These are phyloP conservation scores for Penicilliopsis zonata DNA, from an alignment of 495 filamentous ascomycete species.

Conservation along the genomic window DNA sequence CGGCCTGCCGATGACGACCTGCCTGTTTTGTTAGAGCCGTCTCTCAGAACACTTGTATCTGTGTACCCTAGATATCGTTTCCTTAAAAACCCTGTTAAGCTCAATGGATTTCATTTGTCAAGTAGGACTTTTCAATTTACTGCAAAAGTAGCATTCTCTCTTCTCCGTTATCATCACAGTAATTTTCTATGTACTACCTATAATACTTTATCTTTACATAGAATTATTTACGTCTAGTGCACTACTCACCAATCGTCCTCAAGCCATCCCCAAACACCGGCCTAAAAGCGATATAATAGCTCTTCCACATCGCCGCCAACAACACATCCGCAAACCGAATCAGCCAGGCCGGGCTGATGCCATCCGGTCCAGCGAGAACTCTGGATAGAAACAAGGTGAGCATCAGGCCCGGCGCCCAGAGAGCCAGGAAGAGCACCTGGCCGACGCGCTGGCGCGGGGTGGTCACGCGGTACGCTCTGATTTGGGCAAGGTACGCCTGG, in stretches of 20 bases:
- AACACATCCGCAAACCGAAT: conserved; percentile 29
- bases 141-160: conserved; percentile 25
- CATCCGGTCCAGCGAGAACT: conserved; percentile 47
- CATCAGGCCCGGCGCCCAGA: conserved; percentile 50
- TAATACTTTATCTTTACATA: not conserved
- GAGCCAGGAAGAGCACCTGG: conserved; percentile 39
- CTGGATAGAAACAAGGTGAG: conserved; percentile 32
- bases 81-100: too few species aligned
- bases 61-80: conserved; percentile 37
- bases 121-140: conserved; percentile 32
- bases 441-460: conserved; percentile 54
- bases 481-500: conserved; percentile 47
- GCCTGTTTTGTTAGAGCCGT: conserved; percentile 34
- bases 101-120: conserved; percentile 24
- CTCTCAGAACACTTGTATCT: conserved; percentile 36
- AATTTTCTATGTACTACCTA: not conserved
- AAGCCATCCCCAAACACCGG: conserved; percentile 78
- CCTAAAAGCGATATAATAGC: conserved; percentile 61
- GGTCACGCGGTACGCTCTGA: conserved; percentile 61
- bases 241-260: conserved; percentile 40
- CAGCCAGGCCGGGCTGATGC: conserved; percentile 57
- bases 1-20: conserved; percentile 16
- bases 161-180: conserved; percentile 22
- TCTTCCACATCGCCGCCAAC: conserved; percentile 51
- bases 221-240: too few species aligned